Conservation (phyloP, 257 asterid genomes). For the Solanum arcanum region DNA sequence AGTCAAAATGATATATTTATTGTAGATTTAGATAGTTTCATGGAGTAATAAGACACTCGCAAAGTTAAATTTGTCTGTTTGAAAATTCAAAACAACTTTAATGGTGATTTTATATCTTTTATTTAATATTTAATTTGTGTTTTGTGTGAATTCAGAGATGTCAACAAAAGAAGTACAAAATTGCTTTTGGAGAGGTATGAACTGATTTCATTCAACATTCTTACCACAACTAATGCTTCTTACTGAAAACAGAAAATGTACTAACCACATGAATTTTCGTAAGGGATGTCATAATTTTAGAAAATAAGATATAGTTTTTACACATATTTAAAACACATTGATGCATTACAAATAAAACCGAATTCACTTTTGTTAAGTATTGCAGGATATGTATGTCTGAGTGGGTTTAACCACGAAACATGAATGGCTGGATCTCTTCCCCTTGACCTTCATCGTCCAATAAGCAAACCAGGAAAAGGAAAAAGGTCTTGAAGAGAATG, state of each 20-base stretch:
- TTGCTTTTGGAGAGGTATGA: constrained; percentile 22
- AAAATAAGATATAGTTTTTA: too few relatives aligned
- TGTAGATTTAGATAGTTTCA: too few relatives aligned
- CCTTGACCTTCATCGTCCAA: constrained; percentile 9
- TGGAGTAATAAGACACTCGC: too few relatives aligned
- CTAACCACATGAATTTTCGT: not conserved
- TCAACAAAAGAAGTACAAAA: constrained; percentile 7
- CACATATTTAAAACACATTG: not conserved
- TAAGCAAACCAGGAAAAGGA: not conserved
- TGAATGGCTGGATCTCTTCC: constrained; percentile 13
- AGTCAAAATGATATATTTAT: too few relatives aligned
- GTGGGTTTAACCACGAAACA: constrained; percentile 11
- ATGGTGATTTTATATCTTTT: too few relatives aligned
- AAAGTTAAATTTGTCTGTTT: too few relatives aligned
- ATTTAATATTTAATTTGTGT: too few relatives aligned
- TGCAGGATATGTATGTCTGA: constrained; percentile 14
- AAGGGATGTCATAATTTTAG: too few relatives aligned
- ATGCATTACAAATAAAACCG: not conserved
- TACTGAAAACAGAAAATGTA: not conserved
- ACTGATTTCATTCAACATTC: not conserved
- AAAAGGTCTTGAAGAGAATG: not conserved
- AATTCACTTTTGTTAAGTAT: not conserved
- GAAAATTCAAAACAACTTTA: too few relatives aligned
- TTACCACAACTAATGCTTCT: not conserved
- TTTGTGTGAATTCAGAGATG: constrained; percentile 13